A percentile compares a stretch with the other conserved stretches of the same genome.
These are phyloP conservation scores for Globisporangium sylvaticum DNA, from an alignment of 352 stramenopile genomes.

Conservation along the genomic window DNA sequence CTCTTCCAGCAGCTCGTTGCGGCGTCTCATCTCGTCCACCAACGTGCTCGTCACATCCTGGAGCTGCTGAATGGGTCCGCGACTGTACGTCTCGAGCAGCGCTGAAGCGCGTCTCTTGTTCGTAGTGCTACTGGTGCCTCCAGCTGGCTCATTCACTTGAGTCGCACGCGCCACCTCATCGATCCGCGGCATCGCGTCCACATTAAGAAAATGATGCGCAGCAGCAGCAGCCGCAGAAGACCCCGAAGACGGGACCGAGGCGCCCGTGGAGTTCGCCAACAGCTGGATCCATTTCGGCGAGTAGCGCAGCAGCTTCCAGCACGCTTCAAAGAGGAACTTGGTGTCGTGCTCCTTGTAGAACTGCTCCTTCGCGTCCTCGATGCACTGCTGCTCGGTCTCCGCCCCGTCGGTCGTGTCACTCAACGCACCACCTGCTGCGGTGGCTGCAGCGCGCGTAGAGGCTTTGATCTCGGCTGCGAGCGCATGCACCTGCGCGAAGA, in stretches of 20 bases:
- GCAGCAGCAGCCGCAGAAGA: neutral
- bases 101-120: conserved; percentile 10
- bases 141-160: neutral
- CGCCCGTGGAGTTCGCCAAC: conserved; percentile 37
- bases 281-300: conserved; percentile 64
- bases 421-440: neutral
- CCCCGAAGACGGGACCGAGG: conserved; percentile 13
- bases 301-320: conserved; percentile 64
- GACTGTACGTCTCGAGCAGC: conserved; percentile 11
- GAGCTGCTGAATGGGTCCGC: conserved; percentile 20
- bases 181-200: conserved; percentile 8
- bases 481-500: conserved; percentile 37
- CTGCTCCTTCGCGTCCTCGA: conserved; percentile 50
- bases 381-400: conserved; percentile 31
- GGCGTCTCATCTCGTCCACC: conserved; percentile 48
- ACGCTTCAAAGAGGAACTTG: conserved; percentile 71
- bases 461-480: conserved; percentile 3
- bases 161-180: conserved; percentile 6
- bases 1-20: conserved; percentile 69
- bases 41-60: conserved; percentile 30
- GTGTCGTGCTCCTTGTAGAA: conserved; percentile 42
- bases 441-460: neutral
- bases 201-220: conserved; percentile 3
- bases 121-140: neutral
- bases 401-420: neutral